Evolutionary conservation across 140 eudicot species (phyloP).

Genomic region (Flaveria floridana): DNA sequence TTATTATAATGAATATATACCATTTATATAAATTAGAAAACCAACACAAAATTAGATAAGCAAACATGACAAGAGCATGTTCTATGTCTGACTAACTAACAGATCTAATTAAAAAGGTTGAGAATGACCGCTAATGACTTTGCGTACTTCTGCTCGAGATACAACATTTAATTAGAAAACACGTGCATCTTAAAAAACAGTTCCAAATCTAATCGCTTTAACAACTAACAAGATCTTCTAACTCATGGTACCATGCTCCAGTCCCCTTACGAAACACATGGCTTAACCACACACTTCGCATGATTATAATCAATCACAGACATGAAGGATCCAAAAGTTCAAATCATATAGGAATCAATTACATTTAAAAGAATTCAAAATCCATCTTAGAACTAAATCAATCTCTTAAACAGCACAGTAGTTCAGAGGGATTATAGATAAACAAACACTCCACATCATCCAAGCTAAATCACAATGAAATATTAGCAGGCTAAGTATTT

Average conservation of each 20-base stretch:
- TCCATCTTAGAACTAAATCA: neutral
- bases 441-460: neutral
- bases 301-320: constrained; percentile 10
- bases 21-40: constrained; percentile 8
- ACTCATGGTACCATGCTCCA: neutral
- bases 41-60: constrained; percentile 20
- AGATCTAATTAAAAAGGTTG: neutral
- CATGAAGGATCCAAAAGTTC: neutral
- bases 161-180: constrained; percentile 13
- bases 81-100: constrained; percentile 18
- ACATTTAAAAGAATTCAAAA: constrained; percentile 6
- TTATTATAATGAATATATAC: constrained; percentile 11
- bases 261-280: neutral
- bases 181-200: neutral
- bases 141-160: constrained; percentile 4
- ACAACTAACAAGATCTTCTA: neutral
- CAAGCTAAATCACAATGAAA: neutral
- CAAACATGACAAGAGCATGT: constrained; percentile 20
- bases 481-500: neutral
- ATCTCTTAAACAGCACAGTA: no score
- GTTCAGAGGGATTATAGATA: neutral
- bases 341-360: neutral
- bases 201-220: neutral
- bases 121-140: constrained; percentile 10
- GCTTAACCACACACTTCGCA: constrained; percentile 13